Conservation (phyloP, 306 rosid species). For the Cucumis cinereus region DNA sequence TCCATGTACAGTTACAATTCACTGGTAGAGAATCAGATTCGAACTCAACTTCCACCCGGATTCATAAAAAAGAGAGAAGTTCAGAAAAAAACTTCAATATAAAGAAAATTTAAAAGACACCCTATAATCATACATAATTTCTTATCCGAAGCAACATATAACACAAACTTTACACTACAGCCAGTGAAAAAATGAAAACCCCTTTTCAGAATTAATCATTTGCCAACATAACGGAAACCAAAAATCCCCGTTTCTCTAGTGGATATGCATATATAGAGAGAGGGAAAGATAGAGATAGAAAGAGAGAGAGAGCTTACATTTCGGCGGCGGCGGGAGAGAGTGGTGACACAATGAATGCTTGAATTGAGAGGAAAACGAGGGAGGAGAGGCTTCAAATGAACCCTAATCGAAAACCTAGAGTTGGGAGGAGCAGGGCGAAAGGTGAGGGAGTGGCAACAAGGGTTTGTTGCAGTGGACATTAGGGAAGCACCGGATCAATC, state of each 20-base stretch:
- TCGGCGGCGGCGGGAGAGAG: not conserved
- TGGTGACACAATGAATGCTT: not conserved
- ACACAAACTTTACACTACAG: not conserved
- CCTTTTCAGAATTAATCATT: not conserved
- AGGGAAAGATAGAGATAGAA: too few species aligned
- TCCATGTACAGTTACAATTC: not conserved
- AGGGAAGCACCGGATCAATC: slow-evolving; percentile 6
- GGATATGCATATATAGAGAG: not conserved
- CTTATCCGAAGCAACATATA: not conserved
- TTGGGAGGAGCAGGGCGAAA: not conserved
- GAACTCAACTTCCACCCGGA: not conserved
- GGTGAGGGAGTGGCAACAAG: slow-evolving; percentile 1
- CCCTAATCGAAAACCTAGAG: not conserved
- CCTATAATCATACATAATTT: not conserved
- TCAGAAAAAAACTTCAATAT: not conserved
- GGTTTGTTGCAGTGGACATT: slow-evolving; percentile 1
- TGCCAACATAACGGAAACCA: not conserved
- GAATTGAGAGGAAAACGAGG: slow-evolving; percentile 1
- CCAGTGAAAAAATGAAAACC: not conserved
- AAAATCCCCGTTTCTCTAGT: not conserved
- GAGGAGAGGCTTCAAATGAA: slow-evolving; percentile 2
- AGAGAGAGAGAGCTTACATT: not conserved
- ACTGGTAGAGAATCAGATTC: not conserved
- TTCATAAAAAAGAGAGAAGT: not conserved
- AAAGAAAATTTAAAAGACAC: not conserved